Evolutionary conservation across 495 filamentous ascomycete genomes (phyloP).

Genomic region (Daldinia caldariorum): DNA sequence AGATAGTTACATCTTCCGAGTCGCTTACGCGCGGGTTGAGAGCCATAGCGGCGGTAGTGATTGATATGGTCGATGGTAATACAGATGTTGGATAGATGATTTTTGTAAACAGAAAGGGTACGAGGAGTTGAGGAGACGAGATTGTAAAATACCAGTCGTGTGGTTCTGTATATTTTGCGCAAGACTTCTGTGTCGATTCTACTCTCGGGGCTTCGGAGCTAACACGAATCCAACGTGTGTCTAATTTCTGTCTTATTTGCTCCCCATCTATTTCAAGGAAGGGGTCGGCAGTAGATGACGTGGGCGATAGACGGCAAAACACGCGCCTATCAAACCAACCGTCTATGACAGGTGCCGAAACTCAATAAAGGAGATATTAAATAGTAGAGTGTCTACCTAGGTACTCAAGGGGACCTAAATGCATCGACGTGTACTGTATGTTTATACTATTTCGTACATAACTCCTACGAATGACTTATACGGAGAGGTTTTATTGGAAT

Average conservation of each 20-base stretch:
- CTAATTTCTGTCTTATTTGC: conserved; percentile 21
- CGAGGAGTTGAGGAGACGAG: conserved; percentile 10
- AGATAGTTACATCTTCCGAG: conserved; percentile 33
- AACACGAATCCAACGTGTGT: conserved; percentile 16
- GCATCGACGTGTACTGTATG: background rate
- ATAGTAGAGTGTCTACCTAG: background rate
- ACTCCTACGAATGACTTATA: background rate
- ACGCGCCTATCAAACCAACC: background rate
- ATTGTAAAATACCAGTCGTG: conserved; percentile 13
- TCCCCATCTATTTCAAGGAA: conserved; percentile 3
- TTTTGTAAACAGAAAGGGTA: conserved; percentile 10
- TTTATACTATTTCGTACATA: background rate
- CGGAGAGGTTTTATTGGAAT: conserved; percentile 1
- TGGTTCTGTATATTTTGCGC: conserved; percentile 13
- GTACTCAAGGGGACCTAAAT: background rate
- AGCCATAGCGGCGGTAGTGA: conserved; percentile 14
- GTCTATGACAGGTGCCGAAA: conserved; percentile 3
- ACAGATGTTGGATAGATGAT: background rate
- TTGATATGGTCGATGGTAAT: background rate
- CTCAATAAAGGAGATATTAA: background rate
- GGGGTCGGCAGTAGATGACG: conserved; percentile 6
- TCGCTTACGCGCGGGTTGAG: conserved; percentile 28
- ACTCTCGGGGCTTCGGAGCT: conserved; percentile 33
- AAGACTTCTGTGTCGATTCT: conserved; percentile 9
- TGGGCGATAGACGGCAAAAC: conserved; percentile 2